Evolutionary conservation across 2,329 filamentous ascomycete species (phyloP).

Genomic region (Botrytis paeoniae): DNA sequence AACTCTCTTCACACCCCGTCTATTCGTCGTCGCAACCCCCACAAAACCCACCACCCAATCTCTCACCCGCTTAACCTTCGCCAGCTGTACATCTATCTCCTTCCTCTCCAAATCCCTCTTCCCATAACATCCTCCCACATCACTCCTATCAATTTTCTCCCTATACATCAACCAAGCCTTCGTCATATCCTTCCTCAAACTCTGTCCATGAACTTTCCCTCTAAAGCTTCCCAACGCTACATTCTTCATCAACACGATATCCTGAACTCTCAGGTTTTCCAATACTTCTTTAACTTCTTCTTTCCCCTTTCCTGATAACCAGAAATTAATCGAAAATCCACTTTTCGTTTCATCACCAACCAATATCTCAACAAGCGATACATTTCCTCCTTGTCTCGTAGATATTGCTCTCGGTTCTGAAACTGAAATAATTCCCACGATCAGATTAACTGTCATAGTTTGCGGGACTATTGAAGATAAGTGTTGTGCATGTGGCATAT

Average conservation of each 20-base stretch:
- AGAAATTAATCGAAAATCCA: slow-evolving; percentile 80
- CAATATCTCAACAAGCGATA: slow-evolving; percentile 71
- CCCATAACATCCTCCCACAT: slow-evolving; percentile 56
- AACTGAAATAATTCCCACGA: slow-evolving; percentile 76
- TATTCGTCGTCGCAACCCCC: slow-evolving; percentile 33
- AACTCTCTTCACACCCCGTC: slow-evolving; percentile 6
- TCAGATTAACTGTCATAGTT: slow-evolving; percentile 76
- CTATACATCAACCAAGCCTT: slow-evolving; percentile 65
- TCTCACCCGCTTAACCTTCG: slow-evolving; percentile 64
- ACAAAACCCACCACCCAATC: slow-evolving; percentile 77
- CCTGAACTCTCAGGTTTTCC: slow-evolving; percentile 59
- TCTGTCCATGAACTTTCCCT: slow-evolving; percentile 80
- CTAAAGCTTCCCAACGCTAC: slow-evolving; percentile 75
- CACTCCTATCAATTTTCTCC: slow-evolving; percentile 49
- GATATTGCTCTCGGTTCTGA: slow-evolving; percentile 55
- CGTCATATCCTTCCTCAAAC: slow-evolving; percentile 68
- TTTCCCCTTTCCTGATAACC: slow-evolving; percentile 54
- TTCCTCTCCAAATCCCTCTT: slow-evolving; percentile 44
- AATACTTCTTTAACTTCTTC: slow-evolving; percentile 34
- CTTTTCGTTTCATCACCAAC: slow-evolving; percentile 83
- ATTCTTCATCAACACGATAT: slow-evolving; percentile 77
- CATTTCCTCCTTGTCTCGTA: slow-evolving; percentile 59
- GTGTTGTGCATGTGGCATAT: slow-evolving; percentile 65
- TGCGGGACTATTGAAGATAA: slow-evolving; percentile 69
- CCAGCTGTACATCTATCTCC: slow-evolving; percentile 48